These are phyloP conservation scores for Saccharomyces pastorianus DNA, from an alignment of 1,139 yeast genomes.

Conservation along the genomic window DNA sequence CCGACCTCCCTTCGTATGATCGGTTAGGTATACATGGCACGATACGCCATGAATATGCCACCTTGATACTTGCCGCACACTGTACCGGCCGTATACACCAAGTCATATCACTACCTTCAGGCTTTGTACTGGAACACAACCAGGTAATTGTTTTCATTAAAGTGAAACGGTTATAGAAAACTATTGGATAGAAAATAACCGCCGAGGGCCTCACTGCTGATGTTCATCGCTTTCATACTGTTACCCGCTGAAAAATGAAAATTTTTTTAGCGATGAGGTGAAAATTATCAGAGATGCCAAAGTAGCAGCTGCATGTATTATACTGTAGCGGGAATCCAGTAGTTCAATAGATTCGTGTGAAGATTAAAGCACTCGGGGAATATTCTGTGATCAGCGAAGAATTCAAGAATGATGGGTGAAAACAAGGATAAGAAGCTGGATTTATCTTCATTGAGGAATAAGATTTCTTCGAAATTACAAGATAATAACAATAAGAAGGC, in stretches of 20 bases:
- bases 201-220: not conserved
- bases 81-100: no score
- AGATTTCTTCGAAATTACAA: slow-evolving; percentile 37
- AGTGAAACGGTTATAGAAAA: not conserved
- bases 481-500: slow-evolving; percentile 26
- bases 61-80: no score
- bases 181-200: not conserved
- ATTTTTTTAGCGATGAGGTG: slow-evolving; percentile 4
- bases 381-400: not conserved
- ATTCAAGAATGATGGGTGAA: slow-evolving; percentile 7
- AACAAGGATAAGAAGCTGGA: slow-evolving; percentile 16
- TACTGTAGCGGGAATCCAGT: not conserved
- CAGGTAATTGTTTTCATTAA: no score
- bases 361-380: not conserved
- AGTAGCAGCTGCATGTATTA: no score
- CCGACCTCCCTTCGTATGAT: no score
- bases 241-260: not conserved
- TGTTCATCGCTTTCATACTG: not conserved
- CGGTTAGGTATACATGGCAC: no score
- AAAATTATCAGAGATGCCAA: not conserved
- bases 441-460: slow-evolving; percentile 50
- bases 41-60: no score
- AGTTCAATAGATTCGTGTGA: not conserved
- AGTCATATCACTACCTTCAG: no score
- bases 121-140: no score